A percentile compares a stretch with the other conserved stretches of the same genome.
These are phyloP conservation scores for Urtica urens DNA, from an alignment of 306 rosid genomes.

Conservation along the genomic window DNA sequence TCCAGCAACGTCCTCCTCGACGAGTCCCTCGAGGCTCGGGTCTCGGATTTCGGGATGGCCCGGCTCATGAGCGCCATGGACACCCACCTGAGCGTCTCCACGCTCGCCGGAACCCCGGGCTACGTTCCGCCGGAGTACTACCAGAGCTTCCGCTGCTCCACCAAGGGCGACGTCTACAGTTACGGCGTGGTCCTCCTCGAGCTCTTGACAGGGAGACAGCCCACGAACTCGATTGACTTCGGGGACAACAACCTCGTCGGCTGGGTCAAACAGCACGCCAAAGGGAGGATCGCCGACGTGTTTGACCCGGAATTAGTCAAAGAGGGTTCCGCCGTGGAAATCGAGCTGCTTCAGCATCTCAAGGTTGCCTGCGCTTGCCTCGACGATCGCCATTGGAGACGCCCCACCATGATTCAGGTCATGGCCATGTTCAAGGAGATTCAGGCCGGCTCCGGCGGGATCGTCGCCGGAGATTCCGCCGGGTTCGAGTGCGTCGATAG, in stretches of 20 bases:
- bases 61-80: constrained; percentile 95
- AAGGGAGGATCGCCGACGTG: constrained; percentile 57
- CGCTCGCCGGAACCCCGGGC: constrained; percentile 92
- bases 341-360: constrained; percentile 78
- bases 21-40: constrained; percentile 82
- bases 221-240: constrained; percentile 81
- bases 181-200: constrained; percentile 87
- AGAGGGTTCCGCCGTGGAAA: constrained; percentile 68
- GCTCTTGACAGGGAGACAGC: constrained; percentile 77
- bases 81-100: constrained; percentile 94
- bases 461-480: constrained; percentile 42
- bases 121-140: constrained; percentile 97
- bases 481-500: constrained; percentile 51
- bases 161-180: constrained; percentile 88
- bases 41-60: constrained; percentile 98
- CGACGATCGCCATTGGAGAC: constrained; percentile 67
- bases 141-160: constrained; percentile 88
- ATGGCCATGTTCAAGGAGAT: constrained; percentile 89
- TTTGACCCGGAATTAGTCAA: constrained; percentile 76
- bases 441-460: constrained; percentile 83
- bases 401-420: constrained; percentile 89
- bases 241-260: constrained; percentile 98
- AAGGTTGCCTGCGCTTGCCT: constrained; percentile 78
- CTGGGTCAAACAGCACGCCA: constrained; percentile 95
- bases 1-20: constrained; percentile 91